A percentile compares a stretch with the other conserved stretches of the same genome.
These are phyloP conservation scores for Solanum hybrid DNA, from an alignment of 305 asterid species.

Conservation along the genomic window DNA sequence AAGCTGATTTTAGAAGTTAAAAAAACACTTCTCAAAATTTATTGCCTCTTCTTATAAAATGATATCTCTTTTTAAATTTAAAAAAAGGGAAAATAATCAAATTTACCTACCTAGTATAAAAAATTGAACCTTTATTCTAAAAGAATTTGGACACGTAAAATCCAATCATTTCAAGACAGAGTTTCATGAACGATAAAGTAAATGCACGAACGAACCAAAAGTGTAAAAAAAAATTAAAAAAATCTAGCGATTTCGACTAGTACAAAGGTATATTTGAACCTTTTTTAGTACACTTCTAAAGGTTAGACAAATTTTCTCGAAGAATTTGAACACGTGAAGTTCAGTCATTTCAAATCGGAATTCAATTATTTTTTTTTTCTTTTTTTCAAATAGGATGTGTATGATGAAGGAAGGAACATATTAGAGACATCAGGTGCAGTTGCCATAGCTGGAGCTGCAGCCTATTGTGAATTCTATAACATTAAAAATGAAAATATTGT, in stretches of 20 bases:
- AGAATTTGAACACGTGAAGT: not conserved
- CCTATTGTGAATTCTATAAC: conserved; percentile 70
- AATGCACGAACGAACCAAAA: too few species aligned
- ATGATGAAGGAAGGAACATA: conserved; percentile 80
- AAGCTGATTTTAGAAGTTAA: not conserved
- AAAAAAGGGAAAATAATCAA: not conserved
- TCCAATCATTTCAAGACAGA: not conserved
- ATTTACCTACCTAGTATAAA: not conserved
- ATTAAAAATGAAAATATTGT: conserved; percentile 64
- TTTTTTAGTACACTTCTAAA: not conserved
- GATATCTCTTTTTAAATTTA: too few species aligned
- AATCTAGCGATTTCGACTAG: not conserved
- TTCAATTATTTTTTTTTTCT: not conserved
- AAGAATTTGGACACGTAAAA: not conserved
- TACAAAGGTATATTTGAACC: not conserved
- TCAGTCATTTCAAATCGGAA: not conserved
- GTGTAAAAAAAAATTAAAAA: too few species aligned
- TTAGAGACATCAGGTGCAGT: conserved; percentile 92
- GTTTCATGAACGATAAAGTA: too few species aligned
- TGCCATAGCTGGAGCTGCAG: conserved; percentile 82
- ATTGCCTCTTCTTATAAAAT: not conserved
- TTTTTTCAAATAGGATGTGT: conserved; percentile 58
- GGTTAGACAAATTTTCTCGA: not conserved
- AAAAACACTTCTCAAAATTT: not conserved
- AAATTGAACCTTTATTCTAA: not conserved